phyloP scores from a whole-genome alignment of 2,329 filamentous ascomycete genomes.

The Cladosporium cucumerinum region DNA sequence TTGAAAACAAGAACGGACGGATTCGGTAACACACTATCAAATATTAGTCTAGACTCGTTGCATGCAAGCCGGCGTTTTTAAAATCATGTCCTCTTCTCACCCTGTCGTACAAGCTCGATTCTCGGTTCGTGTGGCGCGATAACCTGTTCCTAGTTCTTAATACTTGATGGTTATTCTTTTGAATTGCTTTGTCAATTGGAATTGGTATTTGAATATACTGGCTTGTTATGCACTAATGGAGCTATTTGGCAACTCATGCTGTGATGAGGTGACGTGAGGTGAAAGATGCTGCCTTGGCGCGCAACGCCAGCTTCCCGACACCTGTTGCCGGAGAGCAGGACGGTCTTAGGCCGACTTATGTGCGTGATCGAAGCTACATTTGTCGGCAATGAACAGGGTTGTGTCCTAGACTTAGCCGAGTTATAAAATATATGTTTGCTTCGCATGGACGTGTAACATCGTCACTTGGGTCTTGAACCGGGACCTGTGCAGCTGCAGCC shows the following conservation, averaged over 20 bases:
- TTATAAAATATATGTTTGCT: neutral
- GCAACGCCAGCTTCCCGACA: neutral
- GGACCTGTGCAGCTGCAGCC: neutral
- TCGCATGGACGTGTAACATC: neutral
- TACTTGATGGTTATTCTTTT: neutral
- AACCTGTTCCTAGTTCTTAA: neutral
- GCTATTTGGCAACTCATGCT: neutral
- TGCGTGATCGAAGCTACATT: neutral
- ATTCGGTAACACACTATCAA: neutral
- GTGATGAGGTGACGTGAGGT: neutral
- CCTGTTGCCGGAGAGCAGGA: neutral
- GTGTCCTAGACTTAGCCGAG: neutral
- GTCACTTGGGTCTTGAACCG: neutral
- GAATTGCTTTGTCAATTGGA: neutral
- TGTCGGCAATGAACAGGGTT: neutral
- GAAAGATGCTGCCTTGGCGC: slow-evolving; percentile 1
- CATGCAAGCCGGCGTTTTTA: slow-evolving; percentile 9
- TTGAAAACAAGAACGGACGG: neutral
- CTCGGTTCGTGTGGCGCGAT: neutral
- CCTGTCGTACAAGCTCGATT: neutral
- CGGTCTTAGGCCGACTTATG: slow-evolving; percentile 1
- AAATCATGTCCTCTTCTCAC: neutral
- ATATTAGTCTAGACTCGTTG: slow-evolving; percentile 11
- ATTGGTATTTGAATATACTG: neutral
- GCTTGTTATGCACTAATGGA: neutral